Percentiles rank a stretch among this genome's conserved stretches.
phyloP scores from a whole-genome alignment of 2,329 filamentous ascomycete species.

The Myriangium duriaei region DNA sequence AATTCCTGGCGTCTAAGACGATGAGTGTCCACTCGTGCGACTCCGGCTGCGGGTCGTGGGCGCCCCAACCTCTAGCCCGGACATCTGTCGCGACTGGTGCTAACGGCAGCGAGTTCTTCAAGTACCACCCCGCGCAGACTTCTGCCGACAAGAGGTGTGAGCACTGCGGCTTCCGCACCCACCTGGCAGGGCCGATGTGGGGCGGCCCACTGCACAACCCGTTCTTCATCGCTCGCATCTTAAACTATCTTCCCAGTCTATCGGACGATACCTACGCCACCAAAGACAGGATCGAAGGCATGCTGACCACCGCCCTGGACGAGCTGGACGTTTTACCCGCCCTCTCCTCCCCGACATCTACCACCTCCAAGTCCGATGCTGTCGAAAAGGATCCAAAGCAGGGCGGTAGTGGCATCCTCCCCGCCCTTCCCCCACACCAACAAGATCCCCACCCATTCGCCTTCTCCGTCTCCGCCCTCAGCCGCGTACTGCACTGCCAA shows the following conservation, averaged over 20 bases:
- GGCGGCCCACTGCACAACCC: slow-evolving; percentile 76
- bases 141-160: slow-evolving; percentile 54
- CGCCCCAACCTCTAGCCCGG: slow-evolving; percentile 63
- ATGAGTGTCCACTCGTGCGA: slow-evolving; percentile 93
- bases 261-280: slow-evolving; percentile 66
- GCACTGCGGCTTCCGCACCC: slow-evolving; percentile 77
- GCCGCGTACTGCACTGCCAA: slow-evolving; percentile 64
- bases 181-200: slow-evolving; percentile 90
- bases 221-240: slow-evolving; percentile 66
- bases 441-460: slow-evolving; percentile 75
- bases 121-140: slow-evolving; percentile 61
- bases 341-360: slow-evolving; percentile 17
- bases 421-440: slow-evolving; percentile 45
- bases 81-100: slow-evolving; percentile 57
- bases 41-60: slow-evolving; percentile 80
- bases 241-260: slow-evolving; percentile 56
- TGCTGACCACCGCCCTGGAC: slow-evolving; percentile 79
- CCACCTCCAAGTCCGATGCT: slow-evolving; percentile 18
- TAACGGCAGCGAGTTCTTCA: slow-evolving; percentile 56
- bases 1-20: slow-evolving; percentile 78
- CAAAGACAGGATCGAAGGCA: slow-evolving; percentile 69
- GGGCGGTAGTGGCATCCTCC: slow-evolving; percentile 23
- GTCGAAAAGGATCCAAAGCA: slow-evolving; percentile 2
- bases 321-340: slow-evolving; percentile 37
- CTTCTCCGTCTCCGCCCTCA: slow-evolving; percentile 61